A percentile compares a stretch with the other conserved stretches of the same genome.
Evolutionary conservation across 805 yeast species (phyloP).

Genomic region (Saccharomycopsis lassenensis): DNA sequence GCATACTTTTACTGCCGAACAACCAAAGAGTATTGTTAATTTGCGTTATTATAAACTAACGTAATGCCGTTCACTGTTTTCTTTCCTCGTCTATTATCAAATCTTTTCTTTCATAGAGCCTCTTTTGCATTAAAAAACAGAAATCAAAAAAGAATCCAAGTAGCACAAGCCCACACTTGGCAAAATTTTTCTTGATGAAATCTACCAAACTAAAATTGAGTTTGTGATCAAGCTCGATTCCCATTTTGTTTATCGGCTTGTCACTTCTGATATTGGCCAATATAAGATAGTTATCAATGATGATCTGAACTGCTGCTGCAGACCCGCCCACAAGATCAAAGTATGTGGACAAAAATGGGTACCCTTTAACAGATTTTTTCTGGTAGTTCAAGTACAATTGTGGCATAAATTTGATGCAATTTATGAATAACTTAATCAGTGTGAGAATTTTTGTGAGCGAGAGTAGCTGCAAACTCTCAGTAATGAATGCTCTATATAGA

Average conservation of each 20-base stretch:
- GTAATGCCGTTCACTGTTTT: too few species aligned
- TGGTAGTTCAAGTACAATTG: conserved; percentile 16
- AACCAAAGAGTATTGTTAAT: too few species aligned
- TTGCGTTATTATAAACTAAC: too few species aligned
- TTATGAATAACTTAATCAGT: conserved; percentile 15
- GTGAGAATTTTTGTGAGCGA: conserved; percentile 15
- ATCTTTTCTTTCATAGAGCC: conserved; percentile 11
- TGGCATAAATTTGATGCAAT: conserved; percentile 17
- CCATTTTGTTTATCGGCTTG: conserved; percentile 14
- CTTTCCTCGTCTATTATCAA: conserved; percentile 1
- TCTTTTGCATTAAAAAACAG: conserved; percentile 16
- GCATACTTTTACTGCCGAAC: too few species aligned
- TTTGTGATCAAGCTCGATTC: conserved; percentile 16
- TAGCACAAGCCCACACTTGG: conserved; percentile 17
- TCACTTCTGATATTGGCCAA: conserved; percentile 7
- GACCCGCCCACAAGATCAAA: conserved; percentile 16
- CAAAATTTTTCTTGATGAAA: conserved; percentile 17
- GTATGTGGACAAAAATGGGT: conserved; percentile 13
- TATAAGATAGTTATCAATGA: conserved; percentile 16
- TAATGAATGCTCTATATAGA: conserved; percentile 14
- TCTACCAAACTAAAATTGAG: conserved; percentile 15
- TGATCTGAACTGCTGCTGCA: conserved; percentile 11
- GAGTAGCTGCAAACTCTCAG: conserved; percentile 9
- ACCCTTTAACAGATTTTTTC: conserved; percentile 17
- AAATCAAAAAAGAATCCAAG: conserved; percentile 17